Evolutionary conservation across 1,139 yeast species (phyloP).

Genomic region (Saccharomyces hybrid): DNA sequence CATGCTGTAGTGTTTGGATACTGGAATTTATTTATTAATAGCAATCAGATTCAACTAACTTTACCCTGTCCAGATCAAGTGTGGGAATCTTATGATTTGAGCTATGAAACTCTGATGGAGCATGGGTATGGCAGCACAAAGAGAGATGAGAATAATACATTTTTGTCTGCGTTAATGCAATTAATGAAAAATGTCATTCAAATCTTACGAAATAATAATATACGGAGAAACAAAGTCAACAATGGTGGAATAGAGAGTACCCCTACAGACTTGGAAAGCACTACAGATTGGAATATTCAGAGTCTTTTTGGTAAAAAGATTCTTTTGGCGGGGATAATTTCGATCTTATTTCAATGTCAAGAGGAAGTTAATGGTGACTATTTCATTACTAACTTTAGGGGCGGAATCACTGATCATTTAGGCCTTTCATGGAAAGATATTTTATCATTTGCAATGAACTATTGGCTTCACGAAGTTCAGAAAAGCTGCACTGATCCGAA

Average conservation of each 20-base stretch:
- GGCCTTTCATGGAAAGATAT: slow-evolving; percentile 53
- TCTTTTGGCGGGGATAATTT: slow-evolving; percentile 60
- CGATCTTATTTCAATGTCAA: slow-evolving; percentile 67
- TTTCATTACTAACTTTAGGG: slow-evolving; percentile 46
- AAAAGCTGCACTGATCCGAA: slow-evolving; percentile 13
- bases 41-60: slow-evolving; percentile 56
- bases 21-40: slow-evolving; percentile 56
- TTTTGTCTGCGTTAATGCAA: slow-evolving; percentile 49
- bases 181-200: slow-evolving; percentile 40
- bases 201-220: slow-evolving; percentile 29
- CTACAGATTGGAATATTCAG: slow-evolving; percentile 9
- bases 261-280: neutral
- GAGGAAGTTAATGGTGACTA: slow-evolving; percentile 34
- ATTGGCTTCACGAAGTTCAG: slow-evolving; percentile 38
- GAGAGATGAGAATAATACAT: slow-evolving; percentile 29
- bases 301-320: slow-evolving; percentile 52
- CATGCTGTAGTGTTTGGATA: slow-evolving; percentile 82
- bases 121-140: slow-evolving; percentile 18
- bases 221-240: neutral
- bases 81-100: slow-evolving; percentile 51
- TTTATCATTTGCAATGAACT: slow-evolving; percentile 53
- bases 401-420: slow-evolving; percentile 37
- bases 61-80: slow-evolving; percentile 74
- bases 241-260: neutral
- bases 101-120: slow-evolving; percentile 21